A percentile compares a stretch with the other conserved stretches of the same genome.
Conservation (phyloP, 305 asterid species). For the Ilex paraguariensis region DNA sequence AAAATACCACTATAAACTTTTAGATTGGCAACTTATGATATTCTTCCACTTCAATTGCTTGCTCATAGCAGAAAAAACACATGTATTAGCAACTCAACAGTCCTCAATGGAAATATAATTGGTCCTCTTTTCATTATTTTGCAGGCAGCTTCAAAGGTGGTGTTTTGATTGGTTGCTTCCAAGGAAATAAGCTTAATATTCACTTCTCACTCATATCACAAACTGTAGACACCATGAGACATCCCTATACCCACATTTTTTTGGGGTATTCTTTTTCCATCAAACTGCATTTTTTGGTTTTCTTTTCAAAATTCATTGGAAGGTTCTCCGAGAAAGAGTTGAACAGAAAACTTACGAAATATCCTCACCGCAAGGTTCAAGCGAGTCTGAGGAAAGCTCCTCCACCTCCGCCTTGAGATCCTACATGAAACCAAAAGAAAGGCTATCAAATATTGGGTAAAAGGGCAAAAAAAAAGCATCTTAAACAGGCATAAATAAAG, state of each 20-base stretch:
- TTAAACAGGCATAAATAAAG: conserved; percentile 1
- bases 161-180: too few species aligned
- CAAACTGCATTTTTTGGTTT: neutral
- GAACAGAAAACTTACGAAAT: conserved; percentile 45
- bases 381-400: conserved; percentile 29
- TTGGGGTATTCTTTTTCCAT: neutral
- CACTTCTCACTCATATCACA: neutral
- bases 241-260: too few species aligned
- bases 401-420: conserved; percentile 38
- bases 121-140: too few species aligned
- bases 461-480: neutral
- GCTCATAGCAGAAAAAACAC: too few species aligned
- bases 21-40: too few species aligned
- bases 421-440: conserved; percentile 29
- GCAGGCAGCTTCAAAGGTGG: too few species aligned
- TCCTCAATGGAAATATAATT: too few species aligned
- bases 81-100: too few species aligned
- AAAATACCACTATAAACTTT: too few species aligned
- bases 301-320: too few species aligned
- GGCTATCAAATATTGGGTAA: neutral
- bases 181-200: too few species aligned
- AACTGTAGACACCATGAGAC: neutral
- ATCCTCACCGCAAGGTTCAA: conserved; percentile 44
- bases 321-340: neutral
- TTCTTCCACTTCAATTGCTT: too few species aligned